Conservation (phyloP, 805 yeast species). For the Candida loeiensis region DNA sequence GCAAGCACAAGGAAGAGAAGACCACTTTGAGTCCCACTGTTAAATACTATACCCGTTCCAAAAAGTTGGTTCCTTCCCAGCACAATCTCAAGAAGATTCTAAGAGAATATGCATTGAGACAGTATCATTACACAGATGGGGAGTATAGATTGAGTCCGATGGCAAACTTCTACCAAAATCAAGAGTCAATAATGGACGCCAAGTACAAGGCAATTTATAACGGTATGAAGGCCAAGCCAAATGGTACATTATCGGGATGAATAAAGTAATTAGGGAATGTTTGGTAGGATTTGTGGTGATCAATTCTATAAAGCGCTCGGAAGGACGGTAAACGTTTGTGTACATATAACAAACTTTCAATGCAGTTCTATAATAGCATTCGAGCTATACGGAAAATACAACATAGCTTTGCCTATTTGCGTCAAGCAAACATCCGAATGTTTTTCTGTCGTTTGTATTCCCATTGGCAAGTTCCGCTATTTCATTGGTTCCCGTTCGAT, state of each 20-base stretch:
- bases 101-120: constrained; percentile 27
- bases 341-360: background rate
- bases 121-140: constrained; percentile 23
- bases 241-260: too few relatives aligned
- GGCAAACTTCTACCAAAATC: constrained; percentile 23
- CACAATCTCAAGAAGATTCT: constrained; percentile 26
- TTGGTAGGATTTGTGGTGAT: too few relatives aligned
- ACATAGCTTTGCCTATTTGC: constrained; percentile 35
- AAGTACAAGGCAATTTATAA: background rate
- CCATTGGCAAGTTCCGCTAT: constrained; percentile 10
- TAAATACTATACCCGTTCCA: constrained; percentile 19
- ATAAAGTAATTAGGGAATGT: too few relatives aligned
- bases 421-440: constrained; percentile 41
- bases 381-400: constrained; percentile 24
- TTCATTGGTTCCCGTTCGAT: background rate
- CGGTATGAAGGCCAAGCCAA: background rate
- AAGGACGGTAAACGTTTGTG: too few relatives aligned
- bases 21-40: constrained; percentile 15
- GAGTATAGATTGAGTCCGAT: constrained; percentile 22
- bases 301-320: too few relatives aligned
- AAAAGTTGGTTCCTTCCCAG: constrained; percentile 27
- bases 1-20: constrained; percentile 18
- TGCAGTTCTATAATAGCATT: background rate
- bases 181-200: constrained; percentile 3
- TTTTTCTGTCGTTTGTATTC: constrained; percentile 14